Base-by-base conservation (phyloP, 129 eudicot genomes). In the Lactuca sativa region DNA sequence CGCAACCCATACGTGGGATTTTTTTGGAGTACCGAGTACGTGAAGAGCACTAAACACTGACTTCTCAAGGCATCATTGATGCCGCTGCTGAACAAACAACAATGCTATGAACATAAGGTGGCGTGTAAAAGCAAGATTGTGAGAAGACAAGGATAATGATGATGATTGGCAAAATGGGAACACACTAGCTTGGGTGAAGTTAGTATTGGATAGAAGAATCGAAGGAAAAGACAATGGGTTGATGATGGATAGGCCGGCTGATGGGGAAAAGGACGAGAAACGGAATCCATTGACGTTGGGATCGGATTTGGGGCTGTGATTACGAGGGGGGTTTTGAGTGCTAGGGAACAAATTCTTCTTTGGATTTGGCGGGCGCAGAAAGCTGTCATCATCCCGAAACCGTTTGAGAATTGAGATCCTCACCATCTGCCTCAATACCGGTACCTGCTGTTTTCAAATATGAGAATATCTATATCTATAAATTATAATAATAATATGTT, bases 1-100 rank as follows among this genome's bases (percentile, higher is more conserved):
- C 82, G 25, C 96, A 86, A 60, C 96, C 96, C 96, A 89, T 89
- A 40, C 7, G 38, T 40, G 17, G 38, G 32, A 33, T 32, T 61
- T 0, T 10, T 48, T 72, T 72, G 77, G 18, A 59, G 38, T 59
- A 59, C 41, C 4, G 9, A 58, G 36, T 58, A 30, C 3, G 33
- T 31, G 47, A 12, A 33, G 64, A 59, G 3, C 49, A 9, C 38
- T 4, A 9, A n/a, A 9, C 38, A 10, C 44, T 43, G 13, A 8
- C 14, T 43, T 43, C 64, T 59, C 64, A 59, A 59, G 17, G 43
- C 47, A 60, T n/a, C 47, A 43, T 43, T 43, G 49, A 12, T 43
- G 9, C 49, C 49, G 12, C 49, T 43, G 12, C 25, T 61, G 66
- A 61, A 61, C 31, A 6, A 61, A 36, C 66, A 8, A 17, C 9